Evolutionary conservation across 2,329 filamentous ascomycete genomes (phyloP).

Genomic region (Xylariaceae sp.): DNA sequence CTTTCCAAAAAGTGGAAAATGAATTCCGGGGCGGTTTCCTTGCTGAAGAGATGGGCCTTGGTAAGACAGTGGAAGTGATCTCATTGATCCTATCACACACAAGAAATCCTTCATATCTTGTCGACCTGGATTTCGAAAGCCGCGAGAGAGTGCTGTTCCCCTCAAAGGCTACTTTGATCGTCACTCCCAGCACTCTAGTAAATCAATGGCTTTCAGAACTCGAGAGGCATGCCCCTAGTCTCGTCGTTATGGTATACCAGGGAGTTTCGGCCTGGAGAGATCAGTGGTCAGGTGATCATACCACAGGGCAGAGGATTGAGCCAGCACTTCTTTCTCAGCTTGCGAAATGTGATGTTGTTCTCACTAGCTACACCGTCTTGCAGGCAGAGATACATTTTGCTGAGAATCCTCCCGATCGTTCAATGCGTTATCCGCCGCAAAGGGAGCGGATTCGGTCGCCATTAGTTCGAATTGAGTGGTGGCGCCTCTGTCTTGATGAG

Average conservation of each 20-base stretch:
- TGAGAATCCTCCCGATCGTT: slow-evolving; percentile 63
- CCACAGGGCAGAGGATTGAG: slow-evolving; percentile 32
- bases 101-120: slow-evolving; percentile 29
- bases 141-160: slow-evolving; percentile 40
- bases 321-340: slow-evolving; percentile 41
- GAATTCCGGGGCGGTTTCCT: slow-evolving; percentile 59
- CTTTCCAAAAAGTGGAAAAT: slow-evolving; percentile 42
- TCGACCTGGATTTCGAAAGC: slow-evolving; percentile 37
- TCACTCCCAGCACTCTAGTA: slow-evolving; percentile 53
- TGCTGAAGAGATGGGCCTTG: slow-evolving; percentile 79
- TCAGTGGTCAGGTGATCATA: background rate
- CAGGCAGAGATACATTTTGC: slow-evolving; percentile 77
- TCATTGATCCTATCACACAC: slow-evolving; percentile 64
- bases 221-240: slow-evolving; percentile 51
- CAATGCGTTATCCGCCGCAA: slow-evolving; percentile 60
- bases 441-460: slow-evolving; percentile 69
- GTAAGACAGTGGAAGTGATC: slow-evolving; percentile 75
- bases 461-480: slow-evolving; percentile 79
- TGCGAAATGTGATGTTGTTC: slow-evolving; percentile 52
- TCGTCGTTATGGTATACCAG: slow-evolving; percentile 54
- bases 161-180: slow-evolving; percentile 57
- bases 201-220: slow-evolving; percentile 62
- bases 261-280: slow-evolving; percentile 40
- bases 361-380: slow-evolving; percentile 68
- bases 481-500: slow-evolving; percentile 74